Evolutionary conservation across 2,329 filamentous ascomycete genomes (phyloP).

Genomic region (Colletotrichum horii): DNA sequence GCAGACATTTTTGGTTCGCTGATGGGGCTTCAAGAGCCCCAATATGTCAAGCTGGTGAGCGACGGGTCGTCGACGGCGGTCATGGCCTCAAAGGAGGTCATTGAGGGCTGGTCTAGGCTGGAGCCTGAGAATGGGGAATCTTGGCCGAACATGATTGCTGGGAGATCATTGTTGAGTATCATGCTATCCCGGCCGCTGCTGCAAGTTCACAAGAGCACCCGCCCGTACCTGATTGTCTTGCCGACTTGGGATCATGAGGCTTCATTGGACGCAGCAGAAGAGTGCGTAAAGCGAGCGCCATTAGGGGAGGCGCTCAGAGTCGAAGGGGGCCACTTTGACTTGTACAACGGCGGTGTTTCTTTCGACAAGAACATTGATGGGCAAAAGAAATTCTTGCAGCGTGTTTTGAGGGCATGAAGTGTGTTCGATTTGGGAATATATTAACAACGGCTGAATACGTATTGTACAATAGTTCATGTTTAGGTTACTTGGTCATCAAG

Average conservation of each 20-base stretch:
- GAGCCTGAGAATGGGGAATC: neutral
- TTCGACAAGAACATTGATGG: constrained; percentile 5
- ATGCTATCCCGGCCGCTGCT: neutral
- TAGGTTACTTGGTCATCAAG: neutral
- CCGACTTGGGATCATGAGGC: constrained; percentile 15
- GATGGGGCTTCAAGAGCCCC: neutral
- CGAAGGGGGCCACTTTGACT: neutral
- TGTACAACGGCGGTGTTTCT: neutral
- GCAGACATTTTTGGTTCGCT: neutral
- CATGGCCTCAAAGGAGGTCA: constrained; percentile 2
- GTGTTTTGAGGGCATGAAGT: neutral
- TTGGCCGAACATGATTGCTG: constrained; percentile 3
- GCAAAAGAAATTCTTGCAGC: neutral
- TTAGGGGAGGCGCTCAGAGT: constrained; percentile 3
- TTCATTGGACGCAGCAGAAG: neutral
- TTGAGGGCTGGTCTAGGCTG: neutral
- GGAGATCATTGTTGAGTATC: constrained; percentile 6
- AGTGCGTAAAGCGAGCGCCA: constrained; percentile 6
- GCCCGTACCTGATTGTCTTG: constrained; percentile 1
- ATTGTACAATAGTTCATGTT: neutral
- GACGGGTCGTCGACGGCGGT: constrained; percentile 4
- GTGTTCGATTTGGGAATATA: neutral
- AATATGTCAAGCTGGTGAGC: constrained; percentile 5
- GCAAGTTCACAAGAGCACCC: neutral
- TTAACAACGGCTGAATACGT: neutral